phyloP scores from a whole-genome alignment of 1,139 yeast genomes.

The Pichiaceae sp. region DNA sequence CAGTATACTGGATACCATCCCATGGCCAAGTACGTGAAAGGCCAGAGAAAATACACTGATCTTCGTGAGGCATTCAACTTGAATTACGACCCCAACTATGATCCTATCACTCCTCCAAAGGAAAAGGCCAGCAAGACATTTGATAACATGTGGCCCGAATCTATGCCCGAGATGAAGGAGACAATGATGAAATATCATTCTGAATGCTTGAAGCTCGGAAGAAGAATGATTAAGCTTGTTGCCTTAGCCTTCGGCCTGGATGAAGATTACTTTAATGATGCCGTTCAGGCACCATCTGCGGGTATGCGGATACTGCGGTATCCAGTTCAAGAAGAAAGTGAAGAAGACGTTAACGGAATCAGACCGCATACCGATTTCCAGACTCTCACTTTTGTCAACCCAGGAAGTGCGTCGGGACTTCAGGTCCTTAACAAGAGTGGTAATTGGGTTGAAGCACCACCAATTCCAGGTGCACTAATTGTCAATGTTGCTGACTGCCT shows the following conservation, averaged over 20 bases:
- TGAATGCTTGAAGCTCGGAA: conserved; percentile 15
- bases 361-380: conserved; percentile 31
- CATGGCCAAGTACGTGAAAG: neutral
- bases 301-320: neutral
- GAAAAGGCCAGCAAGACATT: neutral
- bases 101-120: neutral
- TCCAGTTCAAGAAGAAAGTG: conserved; percentile 4
- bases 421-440: conserved; percentile 19
- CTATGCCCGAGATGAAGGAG: conserved; percentile 22
- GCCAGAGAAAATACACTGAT: neutral
- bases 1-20: conserved; percentile 1
- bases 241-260: conserved; percentile 24
- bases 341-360: conserved; percentile 5
- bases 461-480: conserved; percentile 23
- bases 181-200: conserved; percentile 16
- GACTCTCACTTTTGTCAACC: conserved; percentile 26
- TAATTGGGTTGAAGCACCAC: conserved; percentile 21
- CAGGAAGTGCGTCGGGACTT: conserved; percentile 24
- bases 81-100: neutral
- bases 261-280: neutral
- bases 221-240: conserved; percentile 20
- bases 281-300: neutral
- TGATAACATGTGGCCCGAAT: conserved; percentile 22
- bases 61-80: neutral
- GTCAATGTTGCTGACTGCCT: conserved; percentile 28